These are phyloP conservation scores for Pelargonium australe DNA, from an alignment of 441 rosid species.

Conservation along the genomic window DNA sequence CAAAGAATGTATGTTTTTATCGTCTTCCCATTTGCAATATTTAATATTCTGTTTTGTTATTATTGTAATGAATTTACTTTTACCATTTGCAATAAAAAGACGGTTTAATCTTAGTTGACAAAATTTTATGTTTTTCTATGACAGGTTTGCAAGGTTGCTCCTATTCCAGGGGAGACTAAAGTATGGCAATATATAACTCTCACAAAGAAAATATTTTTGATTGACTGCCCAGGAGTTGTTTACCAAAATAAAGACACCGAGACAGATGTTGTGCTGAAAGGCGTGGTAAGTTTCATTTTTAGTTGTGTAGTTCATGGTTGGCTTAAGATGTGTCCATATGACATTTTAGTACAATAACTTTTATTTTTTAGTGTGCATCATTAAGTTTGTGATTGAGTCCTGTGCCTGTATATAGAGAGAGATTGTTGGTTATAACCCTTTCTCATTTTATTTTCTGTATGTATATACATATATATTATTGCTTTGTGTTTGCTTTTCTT, in stretches of 20 bases:
- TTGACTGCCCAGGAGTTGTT: slow-evolving; percentile 96
- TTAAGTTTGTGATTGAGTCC: not conserved
- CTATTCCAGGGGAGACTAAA: slow-evolving; percentile 95
- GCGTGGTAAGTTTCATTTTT: slow-evolving; percentile 57
- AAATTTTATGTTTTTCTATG: not conserved
- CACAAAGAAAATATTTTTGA: slow-evolving; percentile 83
- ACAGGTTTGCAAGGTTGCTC: slow-evolving; percentile 97
- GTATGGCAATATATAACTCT: slow-evolving; percentile 94
- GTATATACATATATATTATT: no score
- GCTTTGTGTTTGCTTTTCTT: not conserved
- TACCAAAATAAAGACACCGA: slow-evolving; percentile 80
- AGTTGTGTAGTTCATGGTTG: not conserved
- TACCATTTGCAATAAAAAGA: not conserved
- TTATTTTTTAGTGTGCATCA: not conserved
- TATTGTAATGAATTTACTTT: not conserved
- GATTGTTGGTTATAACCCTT: no score
- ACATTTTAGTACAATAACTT: not conserved
- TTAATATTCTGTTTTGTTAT: not conserved
- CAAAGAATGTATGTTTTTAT: slow-evolving; percentile 55
- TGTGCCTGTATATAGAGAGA: no score
- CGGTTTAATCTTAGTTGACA: not conserved
- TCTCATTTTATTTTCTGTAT: no score
- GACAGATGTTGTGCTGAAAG: slow-evolving; percentile 89
- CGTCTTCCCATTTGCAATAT: slow-evolving; percentile 8
- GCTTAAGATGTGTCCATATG: not conserved